Evolutionary conservation across 345 rosid species (phyloP).

Genomic region (Citrus reticulata): DNA sequence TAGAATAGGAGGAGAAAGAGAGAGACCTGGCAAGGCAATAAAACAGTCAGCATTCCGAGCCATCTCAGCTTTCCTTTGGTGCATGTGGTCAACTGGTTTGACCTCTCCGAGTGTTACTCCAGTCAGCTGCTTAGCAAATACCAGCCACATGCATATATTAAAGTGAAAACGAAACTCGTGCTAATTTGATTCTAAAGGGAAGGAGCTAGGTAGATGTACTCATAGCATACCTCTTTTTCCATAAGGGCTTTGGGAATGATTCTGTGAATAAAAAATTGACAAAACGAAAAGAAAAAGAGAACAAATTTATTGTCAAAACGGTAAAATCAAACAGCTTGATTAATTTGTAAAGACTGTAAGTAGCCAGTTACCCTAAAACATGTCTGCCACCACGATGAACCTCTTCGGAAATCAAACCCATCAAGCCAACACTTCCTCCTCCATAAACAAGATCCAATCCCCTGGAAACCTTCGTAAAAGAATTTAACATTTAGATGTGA

Average conservation of each 20-base stretch:
- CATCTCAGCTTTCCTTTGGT: slow-evolving; percentile 62
- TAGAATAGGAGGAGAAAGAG: not conserved
- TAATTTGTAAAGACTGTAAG: not conserved
- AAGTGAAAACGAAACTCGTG: not conserved
- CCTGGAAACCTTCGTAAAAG: slow-evolving; percentile 36
- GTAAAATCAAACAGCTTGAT: not conserved
- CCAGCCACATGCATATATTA: no score
- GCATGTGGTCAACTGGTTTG: slow-evolving; percentile 50
- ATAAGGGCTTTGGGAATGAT: slow-evolving; percentile 84
- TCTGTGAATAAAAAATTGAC: slow-evolving; percentile 26
- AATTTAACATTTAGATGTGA: not conserved
- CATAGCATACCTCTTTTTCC: slow-evolving; percentile 63
- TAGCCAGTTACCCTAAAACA: slow-evolving; percentile 50
- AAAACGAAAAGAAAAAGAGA: not conserved
- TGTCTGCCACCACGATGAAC: slow-evolving; percentile 63
- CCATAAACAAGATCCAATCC: slow-evolving; percentile 65
- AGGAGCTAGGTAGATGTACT: no score
- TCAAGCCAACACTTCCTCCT: slow-evolving; percentile 68
- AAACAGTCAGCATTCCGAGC: slow-evolving; percentile 55
- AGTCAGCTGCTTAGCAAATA: slow-evolving; percentile 33
- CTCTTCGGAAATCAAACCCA: slow-evolving; percentile 64
- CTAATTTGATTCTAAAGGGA: not conserved
- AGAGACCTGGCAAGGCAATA: slow-evolving; percentile 53
- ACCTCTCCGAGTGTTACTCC: slow-evolving; percentile 65
- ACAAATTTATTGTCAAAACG: not conserved